phyloP scores from a whole-genome alignment of 345 rosid species.

The Draba incana region DNA sequence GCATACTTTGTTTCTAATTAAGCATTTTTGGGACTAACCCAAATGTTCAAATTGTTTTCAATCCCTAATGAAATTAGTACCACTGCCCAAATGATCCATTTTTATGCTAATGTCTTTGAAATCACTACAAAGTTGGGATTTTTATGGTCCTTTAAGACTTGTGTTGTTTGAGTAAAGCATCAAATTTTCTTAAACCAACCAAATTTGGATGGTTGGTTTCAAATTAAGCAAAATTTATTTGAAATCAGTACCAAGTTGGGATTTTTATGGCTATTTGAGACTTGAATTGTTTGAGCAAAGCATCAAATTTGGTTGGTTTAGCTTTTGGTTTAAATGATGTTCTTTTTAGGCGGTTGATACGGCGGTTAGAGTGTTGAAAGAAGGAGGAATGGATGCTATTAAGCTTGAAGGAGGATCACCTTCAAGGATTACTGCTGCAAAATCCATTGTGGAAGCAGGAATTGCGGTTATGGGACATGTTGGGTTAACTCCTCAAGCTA shows the following conservation, averaged over 20 bases:
- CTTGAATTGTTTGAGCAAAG: neutral
- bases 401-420: conserved; percentile 90
- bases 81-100: too few species aligned
- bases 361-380: conserved; percentile 77
- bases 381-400: conserved; percentile 94
- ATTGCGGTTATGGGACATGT: conserved; percentile 97
- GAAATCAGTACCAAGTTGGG: neutral
- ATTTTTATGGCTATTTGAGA: neutral
- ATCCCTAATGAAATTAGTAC: too few species aligned
- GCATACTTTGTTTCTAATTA: too few species aligned
- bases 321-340: conserved; percentile 39
- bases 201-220: too few species aligned
- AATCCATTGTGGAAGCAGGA: conserved; percentile 88
- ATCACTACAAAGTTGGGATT: too few species aligned
- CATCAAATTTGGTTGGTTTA: too few species aligned
- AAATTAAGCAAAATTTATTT: neutral
- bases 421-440: conserved; percentile 81
- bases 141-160: too few species aligned
- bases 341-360: conserved; percentile 76
- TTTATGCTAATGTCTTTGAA: too few species aligned
- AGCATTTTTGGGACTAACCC: too few species aligned
- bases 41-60: too few species aligned
- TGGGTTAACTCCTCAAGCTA: conserved; percentile 95
- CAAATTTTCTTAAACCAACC: too few species aligned
- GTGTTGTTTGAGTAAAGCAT: too few species aligned